Base-by-base conservation (phyloP, 2,329 filamentous ascomycete genomes). In the Microcera coccophila region DNA sequence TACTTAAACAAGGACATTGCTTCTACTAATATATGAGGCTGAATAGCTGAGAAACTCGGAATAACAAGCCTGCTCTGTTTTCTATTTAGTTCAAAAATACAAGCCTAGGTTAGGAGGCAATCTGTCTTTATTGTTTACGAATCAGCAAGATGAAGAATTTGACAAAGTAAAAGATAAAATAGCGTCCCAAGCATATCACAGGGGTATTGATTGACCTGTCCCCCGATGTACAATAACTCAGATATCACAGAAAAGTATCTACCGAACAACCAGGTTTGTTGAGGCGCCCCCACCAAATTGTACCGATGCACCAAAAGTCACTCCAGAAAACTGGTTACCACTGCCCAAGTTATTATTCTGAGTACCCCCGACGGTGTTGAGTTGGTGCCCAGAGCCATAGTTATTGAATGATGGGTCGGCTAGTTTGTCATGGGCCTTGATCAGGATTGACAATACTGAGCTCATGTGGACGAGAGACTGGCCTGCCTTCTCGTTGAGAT, bases 241-340 rank as follows among this genome's bases (percentile, higher is more conserved):
- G 12, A 12, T 26, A 26, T 26, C 22, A 26, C n/a, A n/a, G 22
- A 26, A 12, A 12, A 7, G 22, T 26, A 12, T 26, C 7, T 26
- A 12, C 12, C 22, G 12, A 26, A 26, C 22, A 33, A 33, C 29
- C 29, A 33, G 7, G 24, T n/a, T 17, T 33, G 29, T n/a, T 36
- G 20, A 20, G 34, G 9, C 18, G 20, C 34, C n/a, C 20, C n/a
- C 22, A 22, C 31, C 38, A 36, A 41, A 41, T 16, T 35, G 18
- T 24, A 41, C 38, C 19, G 29, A 19, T 18, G 28, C 38, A 35
- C 12, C 14, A 18, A 41, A 41, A 3, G 17, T 24, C 7, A 21
- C 38, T 21, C 38, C 38, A 41, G 38, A 5, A 24, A 41, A 41
- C 12, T 41, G 38, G 31, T 41, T 35, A 22, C 38, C 38, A 35